Percentiles rank a stretch among this genome's conserved stretches.
phyloP scores from a whole-genome alignment of 352 stramenopile species.

The Phytophthora syringae region DNA sequence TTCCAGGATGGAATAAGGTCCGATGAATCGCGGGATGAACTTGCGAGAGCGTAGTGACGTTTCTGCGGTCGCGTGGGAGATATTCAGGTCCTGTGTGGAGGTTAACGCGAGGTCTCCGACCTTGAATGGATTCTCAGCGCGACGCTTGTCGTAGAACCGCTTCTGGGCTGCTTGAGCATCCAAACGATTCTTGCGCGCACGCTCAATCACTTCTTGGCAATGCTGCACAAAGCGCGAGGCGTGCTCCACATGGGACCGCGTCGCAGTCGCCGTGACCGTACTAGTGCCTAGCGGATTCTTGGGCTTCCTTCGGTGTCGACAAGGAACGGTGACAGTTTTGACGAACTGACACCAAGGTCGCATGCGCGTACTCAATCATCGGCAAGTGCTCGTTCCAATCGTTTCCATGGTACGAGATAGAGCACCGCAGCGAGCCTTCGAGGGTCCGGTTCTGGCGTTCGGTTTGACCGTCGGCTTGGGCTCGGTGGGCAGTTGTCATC shows the following conservation, averaged over 20 bases:
- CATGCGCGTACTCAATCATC: constrained; percentile 9
- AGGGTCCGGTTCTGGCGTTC: constrained; percentile 14
- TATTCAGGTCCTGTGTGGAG: constrained; percentile 13
- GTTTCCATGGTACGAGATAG: constrained; percentile 12
- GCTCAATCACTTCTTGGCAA: constrained; percentile 7
- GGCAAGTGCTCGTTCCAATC: constrained; percentile 7
- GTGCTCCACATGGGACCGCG: neutral
- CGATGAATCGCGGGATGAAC: constrained; percentile 7
- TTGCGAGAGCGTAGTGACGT: constrained; percentile 8
- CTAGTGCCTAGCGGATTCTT: constrained; percentile 1
- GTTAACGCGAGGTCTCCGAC: constrained; percentile 3
- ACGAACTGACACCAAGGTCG: constrained; percentile 3
- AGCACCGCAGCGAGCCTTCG: constrained; percentile 9
- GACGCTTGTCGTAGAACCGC: constrained; percentile 10
- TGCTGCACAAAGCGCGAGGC: constrained; percentile 7
- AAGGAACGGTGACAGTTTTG: constrained; percentile 3
- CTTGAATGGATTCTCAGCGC: constrained; percentile 6
- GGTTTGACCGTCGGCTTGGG: constrained; percentile 13
- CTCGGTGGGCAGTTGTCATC: constrained; percentile 9
- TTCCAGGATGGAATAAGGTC: constrained; percentile 3
- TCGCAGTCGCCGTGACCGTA: neutral
- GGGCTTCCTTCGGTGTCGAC: neutral
- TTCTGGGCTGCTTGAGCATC: constrained; percentile 12
- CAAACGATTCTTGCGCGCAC: neutral
- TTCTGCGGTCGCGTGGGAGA: constrained; percentile 9